A percentile compares a stretch with the other conserved stretches of the same genome.
These are phyloP conservation scores for Aureobasidium leucospermi DNA, from an alignment of 2,329 filamentous ascomycete genomes.

Conservation along the genomic window DNA sequence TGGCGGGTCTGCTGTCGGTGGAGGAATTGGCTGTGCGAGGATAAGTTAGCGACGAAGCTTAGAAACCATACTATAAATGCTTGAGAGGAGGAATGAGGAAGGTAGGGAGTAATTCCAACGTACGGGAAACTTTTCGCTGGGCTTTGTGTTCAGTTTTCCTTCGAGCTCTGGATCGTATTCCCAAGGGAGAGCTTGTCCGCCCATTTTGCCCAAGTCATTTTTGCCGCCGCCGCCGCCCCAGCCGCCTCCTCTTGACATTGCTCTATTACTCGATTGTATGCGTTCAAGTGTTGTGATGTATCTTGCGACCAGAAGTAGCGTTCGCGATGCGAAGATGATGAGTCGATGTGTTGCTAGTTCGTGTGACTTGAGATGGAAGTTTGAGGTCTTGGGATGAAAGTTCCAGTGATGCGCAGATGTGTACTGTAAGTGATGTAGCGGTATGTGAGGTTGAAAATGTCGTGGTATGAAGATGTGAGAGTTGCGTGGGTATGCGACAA, in stretches of 20 bases:
- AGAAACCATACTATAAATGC: too few species aligned
- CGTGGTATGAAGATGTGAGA: neutral
- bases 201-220: slow-evolving; percentile 32
- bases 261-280: neutral
- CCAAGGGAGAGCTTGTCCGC: slow-evolving; percentile 36
- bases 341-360: neutral
- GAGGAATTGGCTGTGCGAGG: slow-evolving; percentile 21
- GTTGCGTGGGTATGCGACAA: neutral
- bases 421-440: neutral
- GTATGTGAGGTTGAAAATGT: neutral
- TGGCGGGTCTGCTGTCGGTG: slow-evolving; percentile 33
- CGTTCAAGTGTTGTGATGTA: neutral
- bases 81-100: too few species aligned
- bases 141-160: slow-evolving; percentile 26
- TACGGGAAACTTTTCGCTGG: slow-evolving; percentile 34
- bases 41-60: too few species aligned
- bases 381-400: neutral
- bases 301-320: neutral
- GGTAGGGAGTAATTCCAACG: slow-evolving; percentile 22
- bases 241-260: slow-evolving; percentile 26
- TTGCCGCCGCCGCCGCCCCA: slow-evolving; percentile 28
- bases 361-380: neutral
- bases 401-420: neutral
- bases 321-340: neutral
- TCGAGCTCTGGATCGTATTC: slow-evolving; percentile 33